Percentiles rank a stretch among this genome's conserved stretches.
Conservation (phyloP, 2,329 filamentous ascomycete genomes). For the Fusarium floridanum region DNA sequence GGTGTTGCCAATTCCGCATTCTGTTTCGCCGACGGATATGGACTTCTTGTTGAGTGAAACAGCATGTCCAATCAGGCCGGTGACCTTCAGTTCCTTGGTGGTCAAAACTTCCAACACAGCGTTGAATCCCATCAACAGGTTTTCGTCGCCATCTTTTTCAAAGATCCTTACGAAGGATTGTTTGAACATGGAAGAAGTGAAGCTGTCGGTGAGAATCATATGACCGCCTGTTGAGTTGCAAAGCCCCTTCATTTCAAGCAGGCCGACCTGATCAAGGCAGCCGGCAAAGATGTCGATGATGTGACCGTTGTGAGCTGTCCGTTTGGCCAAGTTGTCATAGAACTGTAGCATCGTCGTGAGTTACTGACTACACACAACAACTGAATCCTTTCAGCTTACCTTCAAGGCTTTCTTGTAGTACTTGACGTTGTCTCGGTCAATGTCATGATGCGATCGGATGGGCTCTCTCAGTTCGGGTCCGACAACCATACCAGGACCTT, state of each 20-base stretch:
- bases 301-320: conserved; percentile 95
- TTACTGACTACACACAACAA: background rate
- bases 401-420: conserved; percentile 99
- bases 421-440: conserved; percentile 98
- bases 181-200: conserved; percentile 99
- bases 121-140: conserved; percentile 98
- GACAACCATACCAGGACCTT: conserved; percentile 97
- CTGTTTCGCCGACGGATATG: conserved; percentile 94
- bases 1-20: conserved; percentile 98
- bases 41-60: conserved; percentile 99
- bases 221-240: conserved; percentile 97
- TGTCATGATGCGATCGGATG: conserved; percentile 98
- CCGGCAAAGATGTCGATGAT: conserved; percentile 98
- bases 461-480: conserved; percentile 95
- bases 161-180: conserved; percentile 98
- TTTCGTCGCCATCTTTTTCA: conserved; percentile 95
- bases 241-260: conserved; percentile 97
- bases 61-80: conserved; percentile 95
- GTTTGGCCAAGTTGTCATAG: conserved; percentile 93
- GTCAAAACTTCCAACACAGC: conserved; percentile 95
- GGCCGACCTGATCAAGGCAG: conserved; percentile 95
- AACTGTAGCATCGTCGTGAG: conserved; percentile 69
- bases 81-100: conserved; percentile 98
- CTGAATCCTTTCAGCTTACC: conserved; percentile 60
- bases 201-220: conserved; percentile 98